Base-by-base conservation (phyloP, 768 basidiomycete species). In the Sistotremastrum suecicum region DNA sequence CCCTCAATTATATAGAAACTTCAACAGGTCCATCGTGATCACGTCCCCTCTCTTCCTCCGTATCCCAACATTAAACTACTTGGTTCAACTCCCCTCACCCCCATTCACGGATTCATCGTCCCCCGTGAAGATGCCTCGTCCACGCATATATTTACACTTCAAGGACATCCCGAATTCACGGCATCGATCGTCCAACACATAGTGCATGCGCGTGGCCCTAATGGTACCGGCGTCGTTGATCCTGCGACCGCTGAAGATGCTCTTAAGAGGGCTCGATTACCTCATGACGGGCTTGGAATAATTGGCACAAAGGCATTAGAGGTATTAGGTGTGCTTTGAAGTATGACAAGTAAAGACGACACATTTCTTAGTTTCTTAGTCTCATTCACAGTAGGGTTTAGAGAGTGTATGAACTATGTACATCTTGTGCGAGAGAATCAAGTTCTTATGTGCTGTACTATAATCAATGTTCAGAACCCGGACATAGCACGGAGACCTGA, bases 81-180 rank as follows among this genome's bases (percentile, higher is more conserved):
- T 37, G 83, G 75, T 1, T 78, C 72, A 28, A 78, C 84, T 0
- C 43, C 58, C n/a, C 37, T 71, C 3, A 69, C 76, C 5, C 58
- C 60, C 3, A 76, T 80, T 49, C 90, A 20, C 20, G 20, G 20
- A 20, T 20, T 20, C 20, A 20, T 20, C 20, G 20, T 20, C 20
- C 20, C 20, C 20, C 20, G 20, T 20, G 20, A 20, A 20, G 20
- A 20, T 20, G 20, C 20, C 20, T 20, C 20, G 20, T 20, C 20
- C 20, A 20, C 20, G 20, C 86, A 83, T 32, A 77, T 95, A 36
- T 61, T 95, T 45, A 80, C 85, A 1, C 58, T 88, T 1, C 90
- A 97, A 60, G 92, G 91, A 0, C 94, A 95, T 60, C 91, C 94
- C 1, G 92, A 97, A 56, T 95, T 86, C 62, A 79, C 74, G 0